A percentile compares a stretch with the other conserved stretches of the same genome.
Evolutionary conservation across 768 basidiomycete species (phyloP).

Genomic region (Phlegmacium glaucopus): DNA sequence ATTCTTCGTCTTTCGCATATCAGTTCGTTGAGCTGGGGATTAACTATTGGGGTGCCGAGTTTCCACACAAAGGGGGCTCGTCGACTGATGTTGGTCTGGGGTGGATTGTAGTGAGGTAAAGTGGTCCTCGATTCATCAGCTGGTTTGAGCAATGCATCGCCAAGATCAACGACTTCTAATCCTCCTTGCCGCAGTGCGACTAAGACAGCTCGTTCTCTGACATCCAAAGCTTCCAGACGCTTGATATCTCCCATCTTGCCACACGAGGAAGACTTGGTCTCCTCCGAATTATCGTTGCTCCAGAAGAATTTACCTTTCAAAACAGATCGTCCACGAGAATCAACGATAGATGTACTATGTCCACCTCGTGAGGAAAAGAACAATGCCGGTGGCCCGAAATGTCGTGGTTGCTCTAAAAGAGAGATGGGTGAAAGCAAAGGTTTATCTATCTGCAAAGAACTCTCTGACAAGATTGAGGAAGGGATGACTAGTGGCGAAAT

Average conservation of each 20-base stretch:
- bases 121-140: conserved; percentile 74
- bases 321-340: conserved; percentile 81
- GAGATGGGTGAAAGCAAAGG: conserved; percentile 73
- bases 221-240: conserved; percentile 79
- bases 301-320: conserved; percentile 78
- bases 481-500: conserved; percentile 31
- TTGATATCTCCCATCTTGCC: conserved; percentile 78
- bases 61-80: conserved; percentile 79
- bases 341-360: conserved; percentile 84
- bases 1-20: conserved; percentile 34
- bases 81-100: conserved; percentile 59
- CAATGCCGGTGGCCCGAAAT: conserved; percentile 83
- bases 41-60: conserved; percentile 66
- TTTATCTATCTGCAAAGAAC: conserved; percentile 34
- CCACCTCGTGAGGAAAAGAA: conserved; percentile 90
- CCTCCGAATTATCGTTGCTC: conserved; percentile 64
- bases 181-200: conserved; percentile 88
- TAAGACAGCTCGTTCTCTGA: conserved; percentile 69
- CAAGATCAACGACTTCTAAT: conserved; percentile 74
- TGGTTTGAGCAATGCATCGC: conserved; percentile 75
- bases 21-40: conserved; percentile 25
- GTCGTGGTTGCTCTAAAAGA: conserved; percentile 70
- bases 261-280: conserved; percentile 26
- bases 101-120: conserved; percentile 69
- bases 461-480: conserved; percentile 7